These are phyloP conservation scores for Cladosporium colombiae DNA, from an alignment of 2,329 filamentous ascomycete genomes.

Conservation along the genomic window DNA sequence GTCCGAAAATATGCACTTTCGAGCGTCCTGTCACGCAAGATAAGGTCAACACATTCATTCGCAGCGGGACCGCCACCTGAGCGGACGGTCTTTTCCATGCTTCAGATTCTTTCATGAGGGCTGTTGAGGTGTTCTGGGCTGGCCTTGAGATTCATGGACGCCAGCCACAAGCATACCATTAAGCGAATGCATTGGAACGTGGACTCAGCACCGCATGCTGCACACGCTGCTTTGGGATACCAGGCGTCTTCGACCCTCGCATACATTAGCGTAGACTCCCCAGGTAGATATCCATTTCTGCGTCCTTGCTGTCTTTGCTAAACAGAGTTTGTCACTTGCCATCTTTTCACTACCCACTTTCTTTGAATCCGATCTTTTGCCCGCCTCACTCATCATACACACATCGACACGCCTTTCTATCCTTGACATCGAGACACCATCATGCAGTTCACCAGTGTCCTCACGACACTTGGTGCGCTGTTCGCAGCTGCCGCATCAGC, in stretches of 20 bases:
- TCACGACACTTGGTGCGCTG: slow-evolving; percentile 22
- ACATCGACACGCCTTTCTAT: neutral
- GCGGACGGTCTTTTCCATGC: neutral
- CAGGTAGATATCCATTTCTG: neutral
- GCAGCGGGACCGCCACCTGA: neutral
- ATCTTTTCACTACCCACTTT: neutral
- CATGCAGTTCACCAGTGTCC: slow-evolving; percentile 22
- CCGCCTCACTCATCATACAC: neutral
- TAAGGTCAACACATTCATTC: neutral
- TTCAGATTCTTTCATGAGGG: neutral
- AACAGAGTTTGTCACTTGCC: neutral
- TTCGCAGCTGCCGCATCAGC: slow-evolving; percentile 19
- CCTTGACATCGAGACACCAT: neutral
- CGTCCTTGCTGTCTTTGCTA: neutral
- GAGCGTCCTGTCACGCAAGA: neutral
- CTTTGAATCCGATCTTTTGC: neutral
- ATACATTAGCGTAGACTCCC: neutral
- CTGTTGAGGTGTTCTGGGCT: neutral
- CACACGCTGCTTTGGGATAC: neutral
- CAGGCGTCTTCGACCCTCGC: neutral
- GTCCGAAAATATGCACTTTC: slow-evolving; percentile 1
- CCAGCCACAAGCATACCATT: neutral
- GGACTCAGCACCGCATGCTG: neutral
- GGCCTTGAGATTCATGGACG: neutral
- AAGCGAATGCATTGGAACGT: neutral